phyloP scores from a whole-genome alignment of 306 rosid species.

The Vachellia pachyceras region DNA sequence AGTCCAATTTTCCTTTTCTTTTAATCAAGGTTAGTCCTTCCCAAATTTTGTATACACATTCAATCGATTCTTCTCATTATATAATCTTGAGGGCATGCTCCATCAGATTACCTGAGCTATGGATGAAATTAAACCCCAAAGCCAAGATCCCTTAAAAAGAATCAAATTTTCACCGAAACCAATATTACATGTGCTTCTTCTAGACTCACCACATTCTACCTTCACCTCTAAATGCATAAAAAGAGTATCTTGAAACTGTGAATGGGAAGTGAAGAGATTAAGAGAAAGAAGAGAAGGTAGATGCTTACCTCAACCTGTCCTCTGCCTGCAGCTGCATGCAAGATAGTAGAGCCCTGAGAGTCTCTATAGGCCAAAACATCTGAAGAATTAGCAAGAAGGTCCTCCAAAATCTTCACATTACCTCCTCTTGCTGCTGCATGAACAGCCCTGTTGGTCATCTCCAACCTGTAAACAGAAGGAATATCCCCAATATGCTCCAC shows the following conservation, averaged over 20 bases:
- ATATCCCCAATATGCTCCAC: slow-evolving; percentile 72
- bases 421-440: slow-evolving; percentile 99
- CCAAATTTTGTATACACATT: not conserved
- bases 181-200: not conserved
- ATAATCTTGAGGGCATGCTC: not conserved
- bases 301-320: slow-evolving; percentile 85
- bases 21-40: not conserved
- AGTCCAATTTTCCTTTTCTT: not conserved
- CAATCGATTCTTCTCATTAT: not conserved
- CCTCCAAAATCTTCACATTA: slow-evolving; percentile 69
- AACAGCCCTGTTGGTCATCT: slow-evolving; percentile 88
- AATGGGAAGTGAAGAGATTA: not conserved
- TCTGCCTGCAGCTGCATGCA: slow-evolving; percentile 96
- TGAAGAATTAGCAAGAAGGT: slow-evolving; percentile 68
- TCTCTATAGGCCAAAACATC: slow-evolving; percentile 87
- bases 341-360: slow-evolving; percentile 74
- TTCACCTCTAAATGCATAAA: not conserved
- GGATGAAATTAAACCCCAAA: not conserved
- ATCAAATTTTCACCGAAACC: not conserved
- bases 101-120: not conserved
- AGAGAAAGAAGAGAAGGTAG: not conserved
- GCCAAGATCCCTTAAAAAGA: not conserved
- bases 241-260: not conserved
- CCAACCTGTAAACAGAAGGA: slow-evolving; percentile 81
- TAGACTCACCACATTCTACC: not conserved